Conservation (phyloP, 768 basidiomycete species). For the Pisolithus albus region DNA sequence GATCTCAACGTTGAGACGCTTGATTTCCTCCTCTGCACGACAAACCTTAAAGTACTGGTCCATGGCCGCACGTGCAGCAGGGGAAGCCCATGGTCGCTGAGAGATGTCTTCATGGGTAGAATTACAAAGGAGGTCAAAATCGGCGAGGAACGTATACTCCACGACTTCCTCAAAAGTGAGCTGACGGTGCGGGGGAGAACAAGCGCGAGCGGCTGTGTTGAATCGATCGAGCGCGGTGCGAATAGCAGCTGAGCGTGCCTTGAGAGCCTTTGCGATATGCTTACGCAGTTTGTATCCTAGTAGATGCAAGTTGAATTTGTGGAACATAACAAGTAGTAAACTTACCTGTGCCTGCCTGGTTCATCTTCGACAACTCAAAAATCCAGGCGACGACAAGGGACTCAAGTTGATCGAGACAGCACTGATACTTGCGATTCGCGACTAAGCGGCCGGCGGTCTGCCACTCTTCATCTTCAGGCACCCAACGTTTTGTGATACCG, state of each 20-base stretch:
- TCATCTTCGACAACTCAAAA: constrained; percentile 19
- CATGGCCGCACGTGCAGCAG: no score
- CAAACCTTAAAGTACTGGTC: no score
- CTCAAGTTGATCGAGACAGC: constrained; percentile 11
- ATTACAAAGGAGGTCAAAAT: no score
- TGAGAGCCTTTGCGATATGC: constrained; percentile 4
- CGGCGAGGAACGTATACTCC: no score
- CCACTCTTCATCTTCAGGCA: constrained; percentile 4
- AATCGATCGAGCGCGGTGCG: constrained; percentile 6
- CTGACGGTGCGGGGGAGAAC: no score
- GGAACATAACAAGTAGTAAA: background rate
- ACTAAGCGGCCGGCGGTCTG: background rate
- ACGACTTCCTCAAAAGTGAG: no score
- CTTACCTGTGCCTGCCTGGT: constrained; percentile 12
- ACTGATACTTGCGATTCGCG: constrained; percentile 2
- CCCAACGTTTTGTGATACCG: background rate
- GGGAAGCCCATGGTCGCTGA: no score
- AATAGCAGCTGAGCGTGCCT: constrained; percentile 5
- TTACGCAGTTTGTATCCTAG: constrained; percentile 3
- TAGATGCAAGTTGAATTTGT: background rate
- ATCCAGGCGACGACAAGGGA: constrained; percentile 9
- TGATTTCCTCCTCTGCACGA: no score
- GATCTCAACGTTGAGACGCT: no score
- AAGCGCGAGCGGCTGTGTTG: no score
- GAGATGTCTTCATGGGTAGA: no score